These are phyloP conservation scores for Pogostemon cablin DNA, from an alignment of 257 asterid species.

Conservation along the genomic window DNA sequence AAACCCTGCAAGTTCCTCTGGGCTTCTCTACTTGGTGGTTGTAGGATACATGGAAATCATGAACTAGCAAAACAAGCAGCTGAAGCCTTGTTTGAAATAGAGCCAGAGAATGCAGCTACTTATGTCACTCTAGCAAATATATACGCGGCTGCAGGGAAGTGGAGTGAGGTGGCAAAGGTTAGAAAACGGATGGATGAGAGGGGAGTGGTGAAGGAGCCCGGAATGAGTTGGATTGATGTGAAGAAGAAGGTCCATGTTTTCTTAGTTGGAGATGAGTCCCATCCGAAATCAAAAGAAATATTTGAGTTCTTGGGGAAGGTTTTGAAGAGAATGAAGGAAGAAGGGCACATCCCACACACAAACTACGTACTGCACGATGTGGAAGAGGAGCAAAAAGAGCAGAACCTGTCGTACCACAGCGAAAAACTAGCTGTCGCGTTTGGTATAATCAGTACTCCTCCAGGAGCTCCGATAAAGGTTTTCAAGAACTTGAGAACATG, in stretches of 20 bases:
- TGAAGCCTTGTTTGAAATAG: constrained; percentile 52
- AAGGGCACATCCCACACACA: constrained; percentile 67
- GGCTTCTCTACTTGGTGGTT: constrained; percentile 81
- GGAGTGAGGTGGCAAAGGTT: constrained; percentile 65
- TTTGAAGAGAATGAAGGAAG: constrained; percentile 68
- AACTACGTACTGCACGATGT: constrained; percentile 70
- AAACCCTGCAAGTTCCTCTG: constrained; percentile 67
- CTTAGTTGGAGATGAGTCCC: constrained; percentile 62
- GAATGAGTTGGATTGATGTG: constrained; percentile 67
- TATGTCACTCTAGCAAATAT: constrained; percentile 76
- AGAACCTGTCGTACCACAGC: constrained; percentile 60
- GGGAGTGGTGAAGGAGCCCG: constrained; percentile 69
- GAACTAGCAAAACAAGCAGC: constrained; percentile 65
- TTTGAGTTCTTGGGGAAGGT: constrained; percentile 49
- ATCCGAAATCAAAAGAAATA: constrained; percentile 51
- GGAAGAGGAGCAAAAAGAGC: constrained; percentile 81
- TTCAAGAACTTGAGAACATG: constrained; percentile 85
- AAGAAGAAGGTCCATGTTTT: constrained; percentile 51
- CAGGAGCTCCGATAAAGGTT: constrained; percentile 60
- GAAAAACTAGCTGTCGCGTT: constrained; percentile 80
- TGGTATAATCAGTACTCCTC: constrained; percentile 57
- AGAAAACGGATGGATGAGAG: constrained; percentile 65
- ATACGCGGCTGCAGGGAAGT: constrained; percentile 62
- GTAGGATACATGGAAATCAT: constrained; percentile 67
- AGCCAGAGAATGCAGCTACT: constrained; percentile 76